These are phyloP conservation scores for Coemansia sp. DNA, from an alignment of 192 early-diverging fungal genomes.

Conservation along the genomic window DNA sequence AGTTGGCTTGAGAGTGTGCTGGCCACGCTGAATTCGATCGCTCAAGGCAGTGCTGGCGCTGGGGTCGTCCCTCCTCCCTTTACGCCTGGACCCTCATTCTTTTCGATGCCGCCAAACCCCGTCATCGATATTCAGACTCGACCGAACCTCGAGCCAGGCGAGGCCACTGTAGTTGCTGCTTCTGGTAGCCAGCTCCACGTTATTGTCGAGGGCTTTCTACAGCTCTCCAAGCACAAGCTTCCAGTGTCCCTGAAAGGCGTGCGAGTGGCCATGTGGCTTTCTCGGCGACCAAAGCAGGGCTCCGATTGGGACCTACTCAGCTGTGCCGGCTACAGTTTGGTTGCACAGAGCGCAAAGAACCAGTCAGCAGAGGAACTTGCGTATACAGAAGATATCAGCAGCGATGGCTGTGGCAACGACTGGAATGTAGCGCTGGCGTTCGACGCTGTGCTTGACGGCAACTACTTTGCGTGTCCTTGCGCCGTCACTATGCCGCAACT, in stretches of 20 bases:
- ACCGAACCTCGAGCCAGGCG: constrained; percentile 26
- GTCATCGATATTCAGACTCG: constrained; percentile 36
- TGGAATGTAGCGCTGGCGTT: constrained; percentile 39
- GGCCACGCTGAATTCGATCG: not conserved
- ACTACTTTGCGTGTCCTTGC: constrained; percentile 51
- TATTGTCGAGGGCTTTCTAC: constrained; percentile 47
- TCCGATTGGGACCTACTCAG: constrained; percentile 18
- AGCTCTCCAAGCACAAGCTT: constrained; percentile 14
- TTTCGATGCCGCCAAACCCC: constrained; percentile 29
- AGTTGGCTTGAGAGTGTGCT: constrained; percentile 27
- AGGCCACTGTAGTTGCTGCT: constrained; percentile 19
- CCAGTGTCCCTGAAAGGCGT: constrained; percentile 6
- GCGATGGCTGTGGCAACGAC: not conserved
- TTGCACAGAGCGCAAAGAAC: constrained; percentile 19
- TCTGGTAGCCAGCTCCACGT: constrained; percentile 50
- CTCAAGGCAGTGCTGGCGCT: not conserved
- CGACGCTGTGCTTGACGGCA: constrained; percentile 29
- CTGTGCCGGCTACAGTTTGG: constrained; percentile 19
- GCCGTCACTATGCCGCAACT: constrained; percentile 35
- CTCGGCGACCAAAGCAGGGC: constrained; percentile 20
- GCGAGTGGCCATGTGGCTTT: constrained; percentile 41
- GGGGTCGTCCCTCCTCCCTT: constrained; percentile 6
- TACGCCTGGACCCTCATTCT: constrained; percentile 34
- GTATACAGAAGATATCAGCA: not conserved
- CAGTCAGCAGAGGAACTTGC: no score